Evolutionary conservation across 1,284 basidiomycete species (phyloP).

Genomic region (Ganoderma sinense): DNA sequence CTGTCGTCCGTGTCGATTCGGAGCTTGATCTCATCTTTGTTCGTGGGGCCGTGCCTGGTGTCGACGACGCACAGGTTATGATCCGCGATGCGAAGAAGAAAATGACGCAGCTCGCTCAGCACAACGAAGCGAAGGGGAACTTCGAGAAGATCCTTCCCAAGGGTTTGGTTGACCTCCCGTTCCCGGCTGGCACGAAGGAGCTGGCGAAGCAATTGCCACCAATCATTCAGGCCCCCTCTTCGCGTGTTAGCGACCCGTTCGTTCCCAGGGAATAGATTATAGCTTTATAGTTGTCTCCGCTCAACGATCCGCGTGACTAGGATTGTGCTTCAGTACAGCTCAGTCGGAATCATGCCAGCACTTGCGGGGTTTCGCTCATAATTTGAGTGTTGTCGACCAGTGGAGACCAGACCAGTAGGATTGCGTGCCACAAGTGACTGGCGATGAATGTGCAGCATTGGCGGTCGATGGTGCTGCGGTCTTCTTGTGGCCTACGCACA

Average conservation of each 20-base stretch:
- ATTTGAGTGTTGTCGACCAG: too few species aligned
- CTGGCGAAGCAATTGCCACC: conserved; percentile 72
- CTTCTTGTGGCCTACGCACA: too few species aligned
- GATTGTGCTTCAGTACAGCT: neutral
- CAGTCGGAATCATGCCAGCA: too few species aligned
- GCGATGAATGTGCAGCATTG: too few species aligned
- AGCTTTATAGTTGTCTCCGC: conserved; percentile 10
- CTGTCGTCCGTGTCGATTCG: conserved; percentile 90
- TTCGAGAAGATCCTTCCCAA: conserved; percentile 86
- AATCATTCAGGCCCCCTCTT: conserved; percentile 73
- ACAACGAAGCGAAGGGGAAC: conserved; percentile 78
- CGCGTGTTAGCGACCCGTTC: conserved; percentile 75
- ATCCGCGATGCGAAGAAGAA: conserved; percentile 90
- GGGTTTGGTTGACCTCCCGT: conserved; percentile 86
- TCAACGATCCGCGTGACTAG: neutral
- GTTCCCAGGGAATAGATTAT: conserved; percentile 69
- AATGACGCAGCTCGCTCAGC: conserved; percentile 65
- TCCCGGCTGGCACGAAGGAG: conserved; percentile 89
- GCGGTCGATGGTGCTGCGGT: too few species aligned
- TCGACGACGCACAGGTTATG: conserved; percentile 77
- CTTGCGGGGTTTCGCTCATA: too few species aligned
- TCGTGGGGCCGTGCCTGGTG: conserved; percentile 74
- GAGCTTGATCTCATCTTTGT: conserved; percentile 90
- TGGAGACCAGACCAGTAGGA: too few species aligned
- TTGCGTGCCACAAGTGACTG: too few species aligned